A percentile compares a stretch with the other conserved stretches of the same genome.
Conservation (phyloP, 192 early-diverging fungal species). For the Coemansia sp. region DNA sequence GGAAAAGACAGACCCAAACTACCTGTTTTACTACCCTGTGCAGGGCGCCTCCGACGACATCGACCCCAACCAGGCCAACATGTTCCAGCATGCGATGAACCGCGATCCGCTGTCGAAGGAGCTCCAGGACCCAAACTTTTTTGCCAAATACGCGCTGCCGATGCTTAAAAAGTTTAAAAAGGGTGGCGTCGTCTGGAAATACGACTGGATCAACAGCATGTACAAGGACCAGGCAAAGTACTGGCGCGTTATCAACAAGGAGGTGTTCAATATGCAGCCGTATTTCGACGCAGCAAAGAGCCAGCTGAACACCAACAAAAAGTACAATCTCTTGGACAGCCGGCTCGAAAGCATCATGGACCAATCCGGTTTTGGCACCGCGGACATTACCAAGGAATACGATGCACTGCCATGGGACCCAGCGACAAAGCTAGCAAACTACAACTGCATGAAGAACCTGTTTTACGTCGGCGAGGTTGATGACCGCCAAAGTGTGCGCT, state of each 20-base stretch:
- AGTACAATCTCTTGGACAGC: slow-evolving; percentile 15
- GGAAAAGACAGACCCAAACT: slow-evolving; percentile 14
- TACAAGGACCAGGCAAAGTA: slow-evolving; percentile 39
- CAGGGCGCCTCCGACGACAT: slow-evolving; percentile 1
- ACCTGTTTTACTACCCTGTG: slow-evolving; percentile 11
- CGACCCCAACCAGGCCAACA: slow-evolving; percentile 8
- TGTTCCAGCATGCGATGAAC: slow-evolving; percentile 11
- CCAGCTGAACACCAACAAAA: slow-evolving; percentile 14
- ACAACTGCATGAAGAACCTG: slow-evolving; percentile 68
- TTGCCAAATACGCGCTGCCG: slow-evolving; percentile 15
- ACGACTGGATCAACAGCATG: slow-evolving; percentile 50
- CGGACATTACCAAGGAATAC: slow-evolving; percentile 19
- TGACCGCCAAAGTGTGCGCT: slow-evolving; percentile 64
- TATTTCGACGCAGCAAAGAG: slow-evolving; percentile 34
- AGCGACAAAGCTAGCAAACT: slow-evolving; percentile 6
- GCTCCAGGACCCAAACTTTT: slow-evolving; percentile 15
- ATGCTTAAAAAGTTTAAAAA: slow-evolving; percentile 36
- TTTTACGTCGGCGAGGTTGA: slow-evolving; percentile 80
- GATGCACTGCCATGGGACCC: slow-evolving; percentile 3
- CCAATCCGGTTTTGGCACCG: slow-evolving; percentile 6
- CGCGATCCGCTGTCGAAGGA: slow-evolving; percentile 4
- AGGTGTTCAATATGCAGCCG: slow-evolving; percentile 59
- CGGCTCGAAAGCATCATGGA: slow-evolving; percentile 10
- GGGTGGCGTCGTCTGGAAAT: slow-evolving; percentile 56
- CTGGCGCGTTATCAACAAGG: slow-evolving; percentile 56